phyloP scores from a whole-genome alignment of 345 rosid species.

The Acer yangbiense region DNA sequence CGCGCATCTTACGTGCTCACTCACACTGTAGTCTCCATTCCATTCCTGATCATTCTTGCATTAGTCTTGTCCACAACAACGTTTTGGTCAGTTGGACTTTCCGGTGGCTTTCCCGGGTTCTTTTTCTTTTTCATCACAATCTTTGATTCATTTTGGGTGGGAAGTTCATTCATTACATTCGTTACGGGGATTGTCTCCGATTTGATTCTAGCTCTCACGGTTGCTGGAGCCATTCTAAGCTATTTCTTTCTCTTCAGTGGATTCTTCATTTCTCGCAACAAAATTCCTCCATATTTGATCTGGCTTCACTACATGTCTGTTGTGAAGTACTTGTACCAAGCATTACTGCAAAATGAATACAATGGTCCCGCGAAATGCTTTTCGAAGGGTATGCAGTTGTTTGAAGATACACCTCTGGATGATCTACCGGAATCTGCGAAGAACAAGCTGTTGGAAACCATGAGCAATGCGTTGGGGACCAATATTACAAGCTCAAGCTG shows the following conservation, averaged over 20 bases:
- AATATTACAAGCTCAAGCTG: constrained; percentile 33
- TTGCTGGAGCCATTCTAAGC: constrained; percentile 30
- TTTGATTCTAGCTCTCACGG: constrained; percentile 36
- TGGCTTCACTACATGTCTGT: constrained; percentile 43
- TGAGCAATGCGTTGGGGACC: constrained; percentile 25
- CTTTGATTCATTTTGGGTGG: constrained; percentile 45
- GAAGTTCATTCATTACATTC: constrained; percentile 45
- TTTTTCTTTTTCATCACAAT: constrained; percentile 44
- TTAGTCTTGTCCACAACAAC: constrained; percentile 42
- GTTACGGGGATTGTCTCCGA: constrained; percentile 49
- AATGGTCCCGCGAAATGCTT: constrained; percentile 31
- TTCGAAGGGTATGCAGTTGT: constrained; percentile 35
- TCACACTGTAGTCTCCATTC: constrained; percentile 48
- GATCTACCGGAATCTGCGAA: constrained; percentile 20
- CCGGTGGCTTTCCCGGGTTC: constrained; percentile 49
- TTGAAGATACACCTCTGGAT: constrained; percentile 29
- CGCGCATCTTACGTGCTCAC: constrained; percentile 56
- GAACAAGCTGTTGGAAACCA: constrained; percentile 27
- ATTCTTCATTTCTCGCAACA: constrained; percentile 37
- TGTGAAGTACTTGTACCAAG: constrained; percentile 32
- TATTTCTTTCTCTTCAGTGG: constrained; percentile 40
- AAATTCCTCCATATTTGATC: constrained; percentile 35
- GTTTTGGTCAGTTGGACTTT: constrained; percentile 59
- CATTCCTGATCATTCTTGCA: constrained; percentile 44
- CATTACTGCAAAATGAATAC: constrained; percentile 28